Percentiles rank a stretch among this genome's conserved stretches.
Conservation (phyloP, 257 asterid genomes). For the Ajuga chamaepitys region DNA sequence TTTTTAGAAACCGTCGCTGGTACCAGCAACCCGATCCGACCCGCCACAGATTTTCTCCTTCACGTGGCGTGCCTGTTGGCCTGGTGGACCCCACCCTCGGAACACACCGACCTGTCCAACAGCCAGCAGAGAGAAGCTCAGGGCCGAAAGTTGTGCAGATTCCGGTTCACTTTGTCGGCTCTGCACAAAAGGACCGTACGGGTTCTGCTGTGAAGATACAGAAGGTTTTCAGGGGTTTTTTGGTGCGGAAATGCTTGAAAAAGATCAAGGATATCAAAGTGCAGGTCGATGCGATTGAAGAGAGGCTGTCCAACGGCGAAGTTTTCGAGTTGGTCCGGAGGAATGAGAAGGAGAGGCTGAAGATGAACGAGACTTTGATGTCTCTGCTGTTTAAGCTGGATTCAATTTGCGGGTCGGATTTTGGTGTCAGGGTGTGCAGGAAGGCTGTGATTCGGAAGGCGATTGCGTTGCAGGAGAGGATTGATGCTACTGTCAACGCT, state of each 20-base stretch:
- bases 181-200: slow-evolving; percentile 25
- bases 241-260: slow-evolving; percentile 54
- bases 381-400: slow-evolving; percentile 59
- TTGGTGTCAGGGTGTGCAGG: slow-evolving; percentile 59
- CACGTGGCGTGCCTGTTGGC: slow-evolving; percentile 22
- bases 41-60: background rate
- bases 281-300: slow-evolving; percentile 61
- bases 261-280: slow-evolving; percentile 32
- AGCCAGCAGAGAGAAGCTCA: slow-evolving; percentile 4
- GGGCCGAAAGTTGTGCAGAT: slow-evolving; percentile 42
- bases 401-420: slow-evolving; percentile 52
- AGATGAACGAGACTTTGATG: slow-evolving; percentile 65
- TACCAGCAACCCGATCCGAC: slow-evolving; percentile 19
- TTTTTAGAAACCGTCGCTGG: slow-evolving; percentile 29
- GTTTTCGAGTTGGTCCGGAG: slow-evolving; percentile 32
- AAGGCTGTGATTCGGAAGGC: slow-evolving; percentile 62
- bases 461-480: slow-evolving; percentile 57
- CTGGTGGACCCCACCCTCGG: slow-evolving; percentile 4
- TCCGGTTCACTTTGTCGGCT: slow-evolving; percentile 51
- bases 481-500: slow-evolving; percentile 38
- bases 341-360: slow-evolving; percentile 51
- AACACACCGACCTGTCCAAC: background rate
- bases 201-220: slow-evolving; percentile 60
- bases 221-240: slow-evolving; percentile 65
- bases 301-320: slow-evolving; percentile 25